A percentile compares a stretch with the other conserved stretches of the same genome.
These are phyloP conservation scores for Mycothermus thermophilus DNA, from an alignment of 495 filamentous ascomycete genomes.

Conservation along the genomic window DNA sequence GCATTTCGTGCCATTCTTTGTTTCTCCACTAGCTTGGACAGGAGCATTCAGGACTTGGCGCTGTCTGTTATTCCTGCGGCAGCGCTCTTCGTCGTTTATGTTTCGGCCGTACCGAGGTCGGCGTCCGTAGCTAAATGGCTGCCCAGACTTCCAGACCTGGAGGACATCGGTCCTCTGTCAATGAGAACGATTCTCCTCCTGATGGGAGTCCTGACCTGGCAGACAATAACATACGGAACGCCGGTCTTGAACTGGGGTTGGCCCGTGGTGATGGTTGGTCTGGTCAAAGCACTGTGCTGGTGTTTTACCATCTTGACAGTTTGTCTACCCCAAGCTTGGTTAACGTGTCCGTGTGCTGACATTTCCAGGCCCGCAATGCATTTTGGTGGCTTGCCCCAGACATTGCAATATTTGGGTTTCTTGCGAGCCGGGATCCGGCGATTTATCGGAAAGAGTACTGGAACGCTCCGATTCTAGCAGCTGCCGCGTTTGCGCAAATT, in stretches of 20 bases:
- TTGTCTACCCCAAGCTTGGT: not conserved
- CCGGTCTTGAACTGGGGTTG: not conserved
- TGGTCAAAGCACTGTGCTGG: conserved; percentile 17
- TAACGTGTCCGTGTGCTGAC: not conserved
- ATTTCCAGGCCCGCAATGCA: not conserved
- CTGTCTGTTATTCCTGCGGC: not conserved
- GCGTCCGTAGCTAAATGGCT: no score
- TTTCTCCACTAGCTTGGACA: not conserved
- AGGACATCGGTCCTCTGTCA: not conserved
- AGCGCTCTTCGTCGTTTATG: not conserved
- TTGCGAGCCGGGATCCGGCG: no score
- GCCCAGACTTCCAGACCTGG: no score
- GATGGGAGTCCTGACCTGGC: not conserved
- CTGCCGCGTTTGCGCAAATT: no score
- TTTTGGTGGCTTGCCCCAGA: conserved; percentile 15
- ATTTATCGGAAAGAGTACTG: no score
- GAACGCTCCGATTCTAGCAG: no score
- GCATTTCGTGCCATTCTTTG: not conserved
- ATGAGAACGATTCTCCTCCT: not conserved
- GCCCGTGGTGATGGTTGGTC: conserved; percentile 1
- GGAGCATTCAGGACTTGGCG: not conserved
- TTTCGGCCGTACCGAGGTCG: not conserved
- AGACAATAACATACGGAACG: not conserved
- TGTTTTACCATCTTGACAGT: conserved; percentile 16
- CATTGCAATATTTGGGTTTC: no score